Evolutionary conservation across 2,329 filamentous ascomycete genomes (phyloP), one percentile per base, ranked within the genome.

Genomic region (Fusarium hostae): DNA sequence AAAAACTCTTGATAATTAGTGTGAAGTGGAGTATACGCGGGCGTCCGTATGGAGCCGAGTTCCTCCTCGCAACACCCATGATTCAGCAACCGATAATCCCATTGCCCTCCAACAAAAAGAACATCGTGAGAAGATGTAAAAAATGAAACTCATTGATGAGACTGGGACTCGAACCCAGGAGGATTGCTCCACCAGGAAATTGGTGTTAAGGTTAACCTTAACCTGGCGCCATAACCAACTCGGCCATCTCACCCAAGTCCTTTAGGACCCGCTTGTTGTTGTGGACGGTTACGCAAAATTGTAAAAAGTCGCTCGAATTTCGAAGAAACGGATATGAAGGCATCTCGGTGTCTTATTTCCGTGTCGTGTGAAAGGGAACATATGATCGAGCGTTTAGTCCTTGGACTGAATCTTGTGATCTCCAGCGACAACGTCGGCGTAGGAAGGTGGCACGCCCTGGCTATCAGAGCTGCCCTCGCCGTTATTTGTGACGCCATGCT

Each of bases 371-470:
- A 47, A 30, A 44, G 28, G 22, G 45, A 35, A 9, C 47, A 39
- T 44, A 15, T 4, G 45, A 20, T 15, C n/a, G 24, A 12, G 32
- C 20, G 24, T 64, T 61, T 80, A 81, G 8, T 79, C 76, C 24
- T 72, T 72, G 13, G 79, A 76, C 86, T 98, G 96, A 55, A 98
- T 86, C 88, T 98, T 98, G 82, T 98, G 84, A 79, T 98, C 95
- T 2, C 94, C 94, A 77, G 91, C 91, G 65, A 98, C 91, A 51
- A 94, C 95, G 82, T 98, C 94, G 20, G 93, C 92, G 81, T 98
- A 98, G 18, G 92, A 94, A 7, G 96, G 95, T 44, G 95, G 95
- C 40, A 88, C 86, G 16, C 83, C 83, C 52, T 84, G 78, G 69
- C 82, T 81, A 72, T 77, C 74, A 13, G 79, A 78, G 48, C 79